Evolutionary conservation across 345 rosid species (phyloP), one percentile per base, ranked within the genome.

Genomic region (Euphorbia tirucalli): DNA sequence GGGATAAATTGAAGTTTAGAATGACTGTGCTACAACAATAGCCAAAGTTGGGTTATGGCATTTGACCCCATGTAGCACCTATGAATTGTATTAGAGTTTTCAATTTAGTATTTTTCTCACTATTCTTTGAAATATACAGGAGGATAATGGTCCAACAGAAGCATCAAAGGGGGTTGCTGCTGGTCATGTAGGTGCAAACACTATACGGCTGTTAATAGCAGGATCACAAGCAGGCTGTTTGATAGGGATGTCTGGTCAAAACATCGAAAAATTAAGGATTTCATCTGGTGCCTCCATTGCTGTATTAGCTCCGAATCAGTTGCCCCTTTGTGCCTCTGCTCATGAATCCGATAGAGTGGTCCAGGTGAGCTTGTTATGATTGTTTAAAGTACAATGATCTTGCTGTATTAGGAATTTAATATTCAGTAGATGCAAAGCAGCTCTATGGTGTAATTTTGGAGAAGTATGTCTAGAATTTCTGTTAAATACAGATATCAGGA

Each of bases 321-420:
- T 87, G 75, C 91, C 91, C 32, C 75, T 85, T 7, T 85, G 91
- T 66, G 93, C 89, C 19, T 89, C 91, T 61, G 89, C 93, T 65
- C 77, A 65, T 75, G 91, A 89, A 80, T 87, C 91, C 70, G 93
- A 89, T 80, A 71, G 91, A 52, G 83, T 89, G 50, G 89, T 87
- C 41, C 91, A 87, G 88, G 91, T 87, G 62, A 66, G 13, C 60
- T 65, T 58, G 30, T 19, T 27, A 1, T 8, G 7, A 46, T 43
- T 2, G 0, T 22, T 48, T 39, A 10, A 65, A 19, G 32, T 69
- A 61, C 44, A 3, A n/a, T 21, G 13, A 41, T 41, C 11, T 41
- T 43, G 61, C 52, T 65, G 46, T 7, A 32, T 14, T 19, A 8
- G 61, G 19, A 59, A 59, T 28, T 6, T 1, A 59, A 59, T 59